Conservation (phyloP, 1,284 basidiomycete genomes). For the Uromyces viciae-fabae region DNA sequence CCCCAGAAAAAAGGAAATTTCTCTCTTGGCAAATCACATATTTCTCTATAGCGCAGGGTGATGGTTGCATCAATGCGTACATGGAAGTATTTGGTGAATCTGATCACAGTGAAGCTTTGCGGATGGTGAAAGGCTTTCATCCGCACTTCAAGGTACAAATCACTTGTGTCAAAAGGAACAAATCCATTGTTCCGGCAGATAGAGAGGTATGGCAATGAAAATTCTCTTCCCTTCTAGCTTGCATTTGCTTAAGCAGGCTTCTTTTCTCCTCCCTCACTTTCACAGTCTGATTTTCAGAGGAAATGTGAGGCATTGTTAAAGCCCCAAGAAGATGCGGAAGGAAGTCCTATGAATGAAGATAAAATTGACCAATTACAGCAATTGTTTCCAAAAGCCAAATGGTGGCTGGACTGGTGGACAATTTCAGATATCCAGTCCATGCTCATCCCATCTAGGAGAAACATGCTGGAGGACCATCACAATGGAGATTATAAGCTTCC, state of each 20-base stretch:
- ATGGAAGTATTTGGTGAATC: not conserved
- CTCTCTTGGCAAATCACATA: not conserved
- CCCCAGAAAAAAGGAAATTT: not conserved
- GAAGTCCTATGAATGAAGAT: not conserved
- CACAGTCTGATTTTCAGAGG: not conserved
- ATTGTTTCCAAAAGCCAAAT: not conserved
- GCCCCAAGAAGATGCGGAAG: not conserved
- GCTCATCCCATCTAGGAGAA: not conserved
- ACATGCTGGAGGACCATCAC: not conserved
- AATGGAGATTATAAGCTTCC: conserved; percentile 2
- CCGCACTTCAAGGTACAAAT: not conserved
- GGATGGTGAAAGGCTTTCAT: not conserved
- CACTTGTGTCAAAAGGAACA: not conserved
- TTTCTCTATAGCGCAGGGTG: not conserved
- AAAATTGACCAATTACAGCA: not conserved
- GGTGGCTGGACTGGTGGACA: conserved; percentile 4
- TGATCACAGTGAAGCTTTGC: not conserved
- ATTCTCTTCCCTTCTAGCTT: not conserved
- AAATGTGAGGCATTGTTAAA: not conserved
- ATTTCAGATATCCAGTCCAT: not conserved
- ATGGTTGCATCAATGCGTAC: not conserved
- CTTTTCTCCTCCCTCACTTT: not conserved
- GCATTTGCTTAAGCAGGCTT: not conserved
- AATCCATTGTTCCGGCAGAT: not conserved
- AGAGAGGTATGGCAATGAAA: not conserved